These are phyloP conservation scores for Pseudocercospora eumusae DNA, from an alignment of 2,329 filamentous ascomycete genomes.

Conservation along the genomic window DNA sequence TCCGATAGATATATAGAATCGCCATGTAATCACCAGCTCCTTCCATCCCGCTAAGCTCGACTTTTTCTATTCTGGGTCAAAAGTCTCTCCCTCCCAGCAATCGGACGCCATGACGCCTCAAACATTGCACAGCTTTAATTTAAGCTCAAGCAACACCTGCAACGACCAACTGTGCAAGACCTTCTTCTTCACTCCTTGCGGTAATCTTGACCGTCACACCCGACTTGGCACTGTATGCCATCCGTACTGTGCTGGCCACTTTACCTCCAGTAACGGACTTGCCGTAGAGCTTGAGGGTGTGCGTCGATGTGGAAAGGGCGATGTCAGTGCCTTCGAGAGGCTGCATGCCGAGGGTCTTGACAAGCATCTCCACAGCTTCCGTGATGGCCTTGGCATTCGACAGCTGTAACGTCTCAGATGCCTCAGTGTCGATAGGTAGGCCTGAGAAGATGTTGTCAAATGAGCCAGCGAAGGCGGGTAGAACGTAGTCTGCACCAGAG, in stretches of 20 bases:
- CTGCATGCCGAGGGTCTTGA: conserved; percentile 83
- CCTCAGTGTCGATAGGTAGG: conserved; percentile 75
- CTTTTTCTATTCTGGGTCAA: conserved; percentile 12
- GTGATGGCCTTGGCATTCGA: conserved; percentile 87
- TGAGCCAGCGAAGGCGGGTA: conserved; percentile 90
- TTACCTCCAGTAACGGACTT: conserved; percentile 90
- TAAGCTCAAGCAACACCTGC: conserved; percentile 73
- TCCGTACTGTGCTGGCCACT: conserved; percentile 82
- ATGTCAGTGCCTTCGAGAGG: conserved; percentile 93
- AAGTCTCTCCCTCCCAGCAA: not conserved
- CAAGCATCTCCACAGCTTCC: conserved; percentile 92
- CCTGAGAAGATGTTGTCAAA: conserved; percentile 91
- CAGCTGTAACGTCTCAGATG: conserved; percentile 86
- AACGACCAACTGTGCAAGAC: conserved; percentile 80
- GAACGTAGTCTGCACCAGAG: conserved; percentile 86
- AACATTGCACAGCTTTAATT: not conserved
- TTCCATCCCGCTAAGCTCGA: conserved; percentile 5
- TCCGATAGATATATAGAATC: not conserved
- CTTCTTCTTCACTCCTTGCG: conserved; percentile 88
- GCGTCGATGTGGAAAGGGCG: conserved; percentile 81
- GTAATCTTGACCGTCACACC: conserved; percentile 96
- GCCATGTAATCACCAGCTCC: not conserved
- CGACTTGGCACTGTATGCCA: conserved; percentile 90
- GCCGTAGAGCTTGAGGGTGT: conserved; percentile 92
- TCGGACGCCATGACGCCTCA: conserved; percentile 8